Evolutionary conservation across 148 eudicot genomes (phyloP).

Genomic region (Rhododendron kiyosumense): DNA sequence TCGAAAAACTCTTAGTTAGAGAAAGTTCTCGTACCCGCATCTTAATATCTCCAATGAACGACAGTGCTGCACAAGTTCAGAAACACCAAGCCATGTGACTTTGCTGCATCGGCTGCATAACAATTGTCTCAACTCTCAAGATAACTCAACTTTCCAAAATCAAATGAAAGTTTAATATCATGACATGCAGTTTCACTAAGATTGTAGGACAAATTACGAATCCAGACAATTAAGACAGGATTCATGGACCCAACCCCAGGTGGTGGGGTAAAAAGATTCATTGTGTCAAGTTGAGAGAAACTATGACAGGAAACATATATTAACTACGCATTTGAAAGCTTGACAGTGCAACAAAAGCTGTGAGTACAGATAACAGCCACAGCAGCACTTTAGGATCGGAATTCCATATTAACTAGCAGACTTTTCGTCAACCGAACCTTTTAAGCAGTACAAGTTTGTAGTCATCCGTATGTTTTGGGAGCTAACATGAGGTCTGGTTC

Average conservation of each 20-base stretch:
- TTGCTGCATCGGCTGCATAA: constrained; percentile 75
- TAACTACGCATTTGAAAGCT: background rate
- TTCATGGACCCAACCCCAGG: background rate
- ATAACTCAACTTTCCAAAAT: constrained; percentile 6
- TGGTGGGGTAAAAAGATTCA: background rate
- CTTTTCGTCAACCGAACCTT: background rate
- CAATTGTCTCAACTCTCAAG: background rate
- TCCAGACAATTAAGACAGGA: background rate
- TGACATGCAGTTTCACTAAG: background rate
- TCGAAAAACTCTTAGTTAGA: background rate
- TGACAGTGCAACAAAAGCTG: background rate
- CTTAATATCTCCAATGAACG: constrained; percentile 71
- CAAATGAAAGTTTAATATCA: background rate
- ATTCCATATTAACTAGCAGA: background rate
- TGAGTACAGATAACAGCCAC: background rate
- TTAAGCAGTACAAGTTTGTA: background rate
- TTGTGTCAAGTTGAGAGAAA: background rate
- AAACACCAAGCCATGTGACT: constrained; percentile 59
- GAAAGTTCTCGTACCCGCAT: constrained; percentile 69
- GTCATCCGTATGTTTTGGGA: background rate
- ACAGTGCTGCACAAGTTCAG: constrained; percentile 61
- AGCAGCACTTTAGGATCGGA: background rate
- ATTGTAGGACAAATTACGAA: background rate
- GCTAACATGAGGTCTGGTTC: background rate
- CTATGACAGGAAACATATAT: background rate